Conservation (phyloP, 2,329 filamentous ascomycete species). For the Beauveria scarabaeidicola region DNA sequence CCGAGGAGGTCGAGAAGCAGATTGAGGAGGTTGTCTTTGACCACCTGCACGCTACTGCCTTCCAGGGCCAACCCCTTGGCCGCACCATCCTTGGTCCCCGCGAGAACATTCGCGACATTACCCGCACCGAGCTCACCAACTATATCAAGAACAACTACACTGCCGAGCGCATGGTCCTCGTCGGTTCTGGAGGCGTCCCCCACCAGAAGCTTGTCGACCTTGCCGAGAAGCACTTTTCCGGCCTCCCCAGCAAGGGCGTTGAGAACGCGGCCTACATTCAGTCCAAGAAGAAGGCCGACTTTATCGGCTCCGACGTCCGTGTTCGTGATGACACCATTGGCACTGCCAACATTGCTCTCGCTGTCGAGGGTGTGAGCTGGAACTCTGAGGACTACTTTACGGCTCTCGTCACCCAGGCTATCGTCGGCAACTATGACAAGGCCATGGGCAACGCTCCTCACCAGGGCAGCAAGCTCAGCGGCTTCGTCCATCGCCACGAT, state of each 20-base stretch:
- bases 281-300: slow-evolving; percentile 84
- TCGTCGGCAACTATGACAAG: slow-evolving; percentile 99
- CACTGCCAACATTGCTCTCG: slow-evolving; percentile 95
- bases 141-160: slow-evolving; percentile 99
- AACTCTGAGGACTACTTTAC: slow-evolving; percentile 99
- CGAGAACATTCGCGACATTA: slow-evolving; percentile 97
- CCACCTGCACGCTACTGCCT: slow-evolving; percentile 96
- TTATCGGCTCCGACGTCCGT: slow-evolving; percentile 91
- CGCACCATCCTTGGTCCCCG: slow-evolving; percentile 96
- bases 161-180: slow-evolving; percentile 97
- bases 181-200: slow-evolving; percentile 87
- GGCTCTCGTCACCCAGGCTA: slow-evolving; percentile 92
- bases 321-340: slow-evolving; percentile 94
- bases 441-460: slow-evolving; percentile 96
- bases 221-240: slow-evolving; percentile 89
- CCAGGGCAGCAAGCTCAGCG: slow-evolving; percentile 96
- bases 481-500: slow-evolving; percentile 86
- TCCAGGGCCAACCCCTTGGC: slow-evolving; percentile 90
- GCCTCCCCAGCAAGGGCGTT: slow-evolving; percentile 66
- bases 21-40: slow-evolving; percentile 99
- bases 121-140: slow-evolving; percentile 78
- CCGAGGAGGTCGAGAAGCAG: slow-evolving; percentile 99
- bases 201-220: slow-evolving; percentile 92
- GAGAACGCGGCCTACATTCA: slow-evolving; percentile 66
- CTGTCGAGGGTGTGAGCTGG: slow-evolving; percentile 99